Conservation (phyloP, 352 stramenopile species). For the Pelagophyceae sp. region DNA sequence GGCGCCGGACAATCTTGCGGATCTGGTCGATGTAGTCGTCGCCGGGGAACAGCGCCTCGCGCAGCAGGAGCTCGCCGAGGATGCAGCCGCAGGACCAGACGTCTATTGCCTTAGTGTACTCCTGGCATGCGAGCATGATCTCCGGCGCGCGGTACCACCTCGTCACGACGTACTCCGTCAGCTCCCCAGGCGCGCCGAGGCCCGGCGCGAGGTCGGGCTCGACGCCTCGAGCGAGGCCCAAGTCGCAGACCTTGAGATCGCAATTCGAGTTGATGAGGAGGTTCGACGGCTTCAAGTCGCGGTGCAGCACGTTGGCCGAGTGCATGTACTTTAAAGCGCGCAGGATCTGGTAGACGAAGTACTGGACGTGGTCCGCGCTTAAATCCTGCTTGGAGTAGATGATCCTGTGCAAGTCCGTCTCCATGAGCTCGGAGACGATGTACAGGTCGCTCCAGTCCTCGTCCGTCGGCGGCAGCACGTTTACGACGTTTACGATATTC, state of each 20-base stretch:
- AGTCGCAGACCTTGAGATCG: slow-evolving; percentile 90
- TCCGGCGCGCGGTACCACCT: slow-evolving; percentile 73
- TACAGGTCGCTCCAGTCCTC: slow-evolving; percentile 18
- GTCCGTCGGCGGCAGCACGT: slow-evolving; percentile 27
- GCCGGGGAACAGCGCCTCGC: slow-evolving; percentile 83
- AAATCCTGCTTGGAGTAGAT: slow-evolving; percentile 74
- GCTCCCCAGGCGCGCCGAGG: neutral
- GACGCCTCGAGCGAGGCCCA: slow-evolving; percentile 83
- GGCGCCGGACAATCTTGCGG: neutral
- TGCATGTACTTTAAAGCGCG: slow-evolving; percentile 89
- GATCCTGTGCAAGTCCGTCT: slow-evolving; percentile 76
- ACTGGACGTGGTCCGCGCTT: slow-evolving; percentile 85
- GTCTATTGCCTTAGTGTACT: slow-evolving; percentile 49
- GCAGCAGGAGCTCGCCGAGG: slow-evolving; percentile 84
- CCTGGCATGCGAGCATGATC: slow-evolving; percentile 64
- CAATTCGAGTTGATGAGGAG: slow-evolving; percentile 80
- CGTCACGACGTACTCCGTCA: slow-evolving; percentile 75
- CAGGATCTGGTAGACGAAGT: slow-evolving; percentile 90
- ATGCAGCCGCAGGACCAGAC: slow-evolving; percentile 92
- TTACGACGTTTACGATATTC: slow-evolving; percentile 20
- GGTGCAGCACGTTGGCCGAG: slow-evolving; percentile 83
- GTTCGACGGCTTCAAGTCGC: slow-evolving; percentile 63
- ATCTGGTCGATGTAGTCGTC: slow-evolving; percentile 75
- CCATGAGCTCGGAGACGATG: slow-evolving; percentile 43
- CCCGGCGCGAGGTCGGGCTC: slow-evolving; percentile 18